Evolutionary conservation across 768 basidiomycete genomes (phyloP), one percentile per base, ranked within the genome.

Genomic region (Leccinum ochraceum): DNA sequence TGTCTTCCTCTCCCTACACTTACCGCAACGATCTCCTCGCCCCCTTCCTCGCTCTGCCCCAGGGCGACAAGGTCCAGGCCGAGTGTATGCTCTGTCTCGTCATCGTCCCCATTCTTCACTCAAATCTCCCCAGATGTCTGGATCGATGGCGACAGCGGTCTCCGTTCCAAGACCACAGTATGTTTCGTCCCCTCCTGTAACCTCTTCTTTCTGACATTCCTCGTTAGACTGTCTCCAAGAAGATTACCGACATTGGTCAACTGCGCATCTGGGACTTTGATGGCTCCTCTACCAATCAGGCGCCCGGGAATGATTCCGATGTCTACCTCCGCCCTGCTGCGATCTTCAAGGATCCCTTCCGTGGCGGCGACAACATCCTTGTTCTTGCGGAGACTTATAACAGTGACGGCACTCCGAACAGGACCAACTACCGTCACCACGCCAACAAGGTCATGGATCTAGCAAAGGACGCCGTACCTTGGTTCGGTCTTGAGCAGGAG

Each of bases 241-340:
- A 90, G 74, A 86, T 95, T 70, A 89, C 87, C 63, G 89, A 92
- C 75, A 88, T 99, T 68, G 86, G 86, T 69, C 86, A 94, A 70
- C 90, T 98, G 67, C 94, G 96, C 70, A 86, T 92, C 75, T 99
- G 96, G 96, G 96, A 98, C 82, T 99, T 99, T 73, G 96, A 99
- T 74, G 96, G 96, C 69, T 96, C 94, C 53, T 95, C 93, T 46
- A 97, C 95, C 73, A 93, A 93, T 78, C 97, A 99, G 76, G 97
- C 97, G 20, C 94, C 95, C 16, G 96, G 96, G 39, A 69, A 83
- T 72, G 91, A 99, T 80, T 99, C 97, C 8, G 97, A 98, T 74
- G 91, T 99, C 79, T 96, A 94, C 79, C 95, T 99, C 69, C 92
- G 95, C 67, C 97, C 97, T 53, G 94, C 87, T 60, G 88, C 95